Evolutionary conservation across 352 stramenopile genomes (phyloP).

Genomic region (Aphanomyces stellatus): DNA sequence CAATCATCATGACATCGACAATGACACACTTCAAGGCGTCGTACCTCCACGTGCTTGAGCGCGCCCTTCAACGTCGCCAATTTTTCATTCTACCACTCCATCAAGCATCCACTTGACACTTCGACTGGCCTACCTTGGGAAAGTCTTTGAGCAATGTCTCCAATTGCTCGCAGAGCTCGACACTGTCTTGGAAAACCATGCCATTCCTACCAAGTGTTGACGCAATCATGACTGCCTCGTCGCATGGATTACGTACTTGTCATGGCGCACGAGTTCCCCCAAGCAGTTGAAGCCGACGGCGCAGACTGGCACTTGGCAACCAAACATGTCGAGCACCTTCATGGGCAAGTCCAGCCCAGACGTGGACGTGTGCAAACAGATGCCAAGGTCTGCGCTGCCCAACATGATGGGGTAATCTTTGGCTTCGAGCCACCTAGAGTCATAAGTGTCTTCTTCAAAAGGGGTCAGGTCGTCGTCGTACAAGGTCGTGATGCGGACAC

Average conservation of each 20-base stretch:
- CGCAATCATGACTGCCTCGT: too few relatives aligned
- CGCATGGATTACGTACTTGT: conserved; percentile 86
- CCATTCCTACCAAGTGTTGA: conserved; percentile 65
- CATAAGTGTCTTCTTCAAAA: too few relatives aligned
- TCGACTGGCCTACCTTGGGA: conserved; percentile 23
- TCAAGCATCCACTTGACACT: not conserved
- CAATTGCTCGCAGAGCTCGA: conserved; percentile 52
- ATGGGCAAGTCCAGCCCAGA: conserved; percentile 98
- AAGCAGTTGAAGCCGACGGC: conserved; percentile 94
- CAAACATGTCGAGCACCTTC: conserved; percentile 99
- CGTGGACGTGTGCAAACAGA: conserved; percentile 98
- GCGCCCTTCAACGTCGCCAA: conserved; percentile 39
- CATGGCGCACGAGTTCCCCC: conserved; percentile 94
- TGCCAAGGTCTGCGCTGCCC: conserved; percentile 92
- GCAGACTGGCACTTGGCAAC: conserved; percentile 94
- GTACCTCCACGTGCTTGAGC: conserved; percentile 53
- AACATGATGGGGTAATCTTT: conserved; percentile 94
- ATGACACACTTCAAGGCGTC: not conserved
- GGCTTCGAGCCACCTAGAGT: conserved; percentile 91
- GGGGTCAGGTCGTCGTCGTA: too few relatives aligned
- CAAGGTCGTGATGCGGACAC: conserved; percentile 85
- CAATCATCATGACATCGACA: not conserved
- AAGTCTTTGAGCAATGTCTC: conserved; percentile 48
- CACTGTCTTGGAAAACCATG: conserved; percentile 53
- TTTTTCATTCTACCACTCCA: conserved; percentile 20